Percentiles rank a stretch among this genome's conserved stretches.
These are phyloP conservation scores for Backusella westeae DNA, from an alignment of 192 early-diverging fungal species.

Conservation along the genomic window DNA sequence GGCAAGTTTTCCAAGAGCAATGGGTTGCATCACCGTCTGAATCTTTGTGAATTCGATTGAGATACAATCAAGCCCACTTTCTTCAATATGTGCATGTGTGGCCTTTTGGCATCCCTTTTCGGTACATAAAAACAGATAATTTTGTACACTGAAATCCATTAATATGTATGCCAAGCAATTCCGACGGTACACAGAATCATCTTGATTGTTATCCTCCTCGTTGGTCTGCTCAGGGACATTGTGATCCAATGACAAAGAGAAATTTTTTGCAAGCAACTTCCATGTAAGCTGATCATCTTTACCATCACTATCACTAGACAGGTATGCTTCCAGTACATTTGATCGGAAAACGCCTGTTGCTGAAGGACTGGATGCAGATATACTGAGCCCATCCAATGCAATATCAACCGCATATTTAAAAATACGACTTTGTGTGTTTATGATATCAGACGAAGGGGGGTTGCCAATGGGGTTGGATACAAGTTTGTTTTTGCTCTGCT, in stretches of 20 bases:
- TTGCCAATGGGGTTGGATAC: background rate
- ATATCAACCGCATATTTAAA: conserved; percentile 57
- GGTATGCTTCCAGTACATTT: conserved; percentile 53
- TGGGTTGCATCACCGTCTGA: conserved; percentile 73
- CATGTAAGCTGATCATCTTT: conserved; percentile 30
- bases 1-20: conserved; percentile 58
- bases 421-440: background rate
- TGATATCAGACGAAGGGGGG: background rate
- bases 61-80: conserved; percentile 30
- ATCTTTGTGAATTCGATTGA: conserved; percentile 57
- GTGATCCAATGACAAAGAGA: conserved; percentile 58
- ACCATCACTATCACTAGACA: conserved; percentile 49
- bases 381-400: conserved; percentile 53
- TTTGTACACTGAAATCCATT: conserved; percentile 60
- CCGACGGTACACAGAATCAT: conserved; percentile 30
- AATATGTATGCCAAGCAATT: conserved; percentile 62
- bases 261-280: conserved; percentile 52
- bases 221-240: conserved; percentile 6
- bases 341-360: conserved; percentile 59
- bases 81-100: background rate
- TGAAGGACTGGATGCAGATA: conserved; percentile 61
- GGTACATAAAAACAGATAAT: conserved; percentile 34
- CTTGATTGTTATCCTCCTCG: background rate
- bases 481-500: conserved; percentile 19
- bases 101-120: background rate